Evolutionary conservation across 1,139 yeast species (phyloP), one percentile per base, ranked within the genome.

Genomic region (Cylindricascospora bacillispora): DNA sequence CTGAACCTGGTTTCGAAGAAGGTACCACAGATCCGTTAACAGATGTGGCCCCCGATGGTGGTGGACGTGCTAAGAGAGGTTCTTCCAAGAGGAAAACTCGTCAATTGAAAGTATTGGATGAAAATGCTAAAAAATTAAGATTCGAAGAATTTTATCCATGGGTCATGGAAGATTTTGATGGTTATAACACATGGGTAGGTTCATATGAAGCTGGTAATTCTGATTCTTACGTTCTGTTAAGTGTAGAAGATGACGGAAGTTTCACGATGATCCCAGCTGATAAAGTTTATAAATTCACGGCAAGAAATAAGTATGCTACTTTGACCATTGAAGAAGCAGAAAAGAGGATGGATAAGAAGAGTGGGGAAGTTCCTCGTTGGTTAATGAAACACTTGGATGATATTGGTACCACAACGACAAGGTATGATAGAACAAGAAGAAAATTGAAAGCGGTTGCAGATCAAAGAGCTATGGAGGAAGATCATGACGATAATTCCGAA

Each of bases 101-200:
- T 43, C 95, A 86, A 52, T 72, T 83, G 18, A 73, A 72, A 45
- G 68, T 78, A 13, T 72, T 81, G 52, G 82, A 82, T 46, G 95
- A 85, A 43, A 71, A 70, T 7, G 86, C 83, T 38, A 68, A 92
- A 38, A 78, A 73, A 49, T 60, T 89, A 40, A 66, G 97, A 46
- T 89, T 86, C 51, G 98, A 89, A 56, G 98, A 89, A 57, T 83
- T 78, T 51, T 86, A 82, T 45, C 98, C 98, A 0, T 89, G 98
- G 98, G 93, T 92, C 13, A 63, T 92, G 65, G 95, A 86, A 58
- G 98, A 92, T 57, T 86, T 81, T 54, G 95, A 83, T 44, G 95
- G 94, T 33, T 68, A 73, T 38, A 86, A 89, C 52, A 92, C 93
- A 1, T 89, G 82, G 78, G 95, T 86, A 14, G 95, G 98, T 21